Base-by-base conservation (phyloP, 2,329 filamentous ascomycete genomes). In the Lasiodiplodia gonubiensis region DNA sequence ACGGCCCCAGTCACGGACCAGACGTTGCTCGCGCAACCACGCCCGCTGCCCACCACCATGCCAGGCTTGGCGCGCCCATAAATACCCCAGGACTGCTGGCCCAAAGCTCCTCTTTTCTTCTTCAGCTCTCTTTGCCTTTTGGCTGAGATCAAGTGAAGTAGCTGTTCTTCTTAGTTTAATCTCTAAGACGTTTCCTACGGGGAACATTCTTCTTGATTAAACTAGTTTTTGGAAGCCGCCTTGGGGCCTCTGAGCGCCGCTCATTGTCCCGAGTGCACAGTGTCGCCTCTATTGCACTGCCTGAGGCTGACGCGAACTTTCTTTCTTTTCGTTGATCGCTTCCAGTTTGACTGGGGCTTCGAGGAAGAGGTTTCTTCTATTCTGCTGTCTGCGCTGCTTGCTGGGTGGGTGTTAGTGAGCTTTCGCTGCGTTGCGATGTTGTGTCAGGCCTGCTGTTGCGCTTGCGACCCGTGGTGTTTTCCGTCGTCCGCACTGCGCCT, bases 51-150 rank as follows among this genome's bases (percentile, higher is more conserved):
- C 30, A 0, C 30, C 30, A 2, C 30, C 8, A 8, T 10, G 8
- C 30, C 30, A 33, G 10, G 30, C 30, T 10, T 8, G 7, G 8
- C 1, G 30, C 8, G 8, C 30, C n/a, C 18, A 39, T 39, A 21
- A 10, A 54, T 25, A 16, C n/a, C 55, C 23, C 37, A 8, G n/a
- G 4, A 3, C 55, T 11, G 37, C 35, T 59, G 37, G 21, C 16
- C 52, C 5, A 30, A 8, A 37, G 11, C 18, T 35, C 57, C 39
- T 33, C 39, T 33, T 61, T 61, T 61, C 42, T 33, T 35, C 57
- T 61, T 35, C 42, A 61, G 57, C 39, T 61, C 57, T 61, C 57
- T 61, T 49, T 61, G 57, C 42, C 39, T 49, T 61, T 61, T 61
- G 42, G 57, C 57, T 49, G 16, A 49, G 57, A 48, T 49, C 42